Conservation (phyloP, 2,329 filamentous ascomycete genomes). For the Eutypa lata region DNA sequence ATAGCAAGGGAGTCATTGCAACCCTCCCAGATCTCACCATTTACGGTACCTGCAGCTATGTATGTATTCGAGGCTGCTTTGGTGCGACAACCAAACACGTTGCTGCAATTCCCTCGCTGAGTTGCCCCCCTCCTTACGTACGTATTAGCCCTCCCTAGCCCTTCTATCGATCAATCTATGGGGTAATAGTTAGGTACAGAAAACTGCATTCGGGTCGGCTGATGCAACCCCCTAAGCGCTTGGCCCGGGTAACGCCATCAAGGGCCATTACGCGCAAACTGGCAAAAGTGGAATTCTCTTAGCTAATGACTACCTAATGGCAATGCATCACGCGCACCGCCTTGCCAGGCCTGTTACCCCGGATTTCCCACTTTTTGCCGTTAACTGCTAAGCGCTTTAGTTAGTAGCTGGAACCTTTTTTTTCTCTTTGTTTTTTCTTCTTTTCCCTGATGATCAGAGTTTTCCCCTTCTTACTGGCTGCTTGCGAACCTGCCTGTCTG, state of each 20-base stretch:
- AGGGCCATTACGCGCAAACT: too few species aligned
- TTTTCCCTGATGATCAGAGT: not conserved
- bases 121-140: too few species aligned
- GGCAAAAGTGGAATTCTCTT: constrained; percentile 13
- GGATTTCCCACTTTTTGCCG: constrained; percentile 27
- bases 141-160: too few species aligned
- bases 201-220: constrained; percentile 21
- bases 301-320: constrained; percentile 23
- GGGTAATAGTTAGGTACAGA: constrained; percentile 30
- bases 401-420: constrained; percentile 9
- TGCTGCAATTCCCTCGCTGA: too few species aligned
- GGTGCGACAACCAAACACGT: too few species aligned
- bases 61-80: too few species aligned
- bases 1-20: too few species aligned
- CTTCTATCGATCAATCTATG: constrained; percentile 20
- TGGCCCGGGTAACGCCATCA: constrained; percentile 9
- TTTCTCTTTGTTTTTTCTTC: constrained; percentile 17
- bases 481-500: not conserved
- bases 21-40: too few species aligned
- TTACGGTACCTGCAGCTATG: too few species aligned
- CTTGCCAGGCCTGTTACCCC: constrained; percentile 16
- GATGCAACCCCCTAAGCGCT: constrained; percentile 14
- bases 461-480: not conserved
- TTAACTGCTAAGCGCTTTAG: constrained; percentile 24
- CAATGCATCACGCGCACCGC: constrained; percentile 22